phyloP scores from a whole-genome alignment of 139 green algal genomes.

The Nannochloris sp. region DNA sequence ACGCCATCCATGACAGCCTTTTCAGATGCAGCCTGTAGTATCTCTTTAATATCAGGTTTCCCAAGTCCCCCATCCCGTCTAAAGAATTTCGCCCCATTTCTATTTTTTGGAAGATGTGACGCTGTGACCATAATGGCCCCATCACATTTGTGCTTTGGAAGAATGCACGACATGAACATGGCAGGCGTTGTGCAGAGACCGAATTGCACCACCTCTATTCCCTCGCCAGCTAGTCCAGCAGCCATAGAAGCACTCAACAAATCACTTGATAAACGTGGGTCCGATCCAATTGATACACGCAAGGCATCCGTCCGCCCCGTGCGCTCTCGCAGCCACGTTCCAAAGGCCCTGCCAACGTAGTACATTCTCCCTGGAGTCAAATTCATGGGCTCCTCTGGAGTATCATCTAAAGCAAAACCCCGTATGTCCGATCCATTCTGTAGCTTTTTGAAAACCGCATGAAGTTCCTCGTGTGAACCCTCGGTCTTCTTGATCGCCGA shows the following conservation, averaged over 20 bases:
- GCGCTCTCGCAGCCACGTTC: slow-evolving; percentile 44
- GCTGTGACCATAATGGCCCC: slow-evolving; percentile 81
- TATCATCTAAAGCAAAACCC: slow-evolving; percentile 74
- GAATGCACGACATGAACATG: slow-evolving; percentile 89
- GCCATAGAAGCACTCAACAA: slow-evolving; percentile 41
- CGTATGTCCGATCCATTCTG: slow-evolving; percentile 90
- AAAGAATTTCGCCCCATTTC: slow-evolving; percentile 85
- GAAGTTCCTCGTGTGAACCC: too few species aligned
- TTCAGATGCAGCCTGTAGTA: slow-evolving; percentile 52
- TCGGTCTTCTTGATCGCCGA: too few species aligned
- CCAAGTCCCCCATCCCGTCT: slow-evolving; percentile 50
- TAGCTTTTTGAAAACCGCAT: slow-evolving; percentile 32
- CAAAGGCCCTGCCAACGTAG: slow-evolving; percentile 76
- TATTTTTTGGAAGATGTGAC: slow-evolving; percentile 76
- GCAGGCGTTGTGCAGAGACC: slow-evolving; percentile 86
- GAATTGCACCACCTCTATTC: slow-evolving; percentile 49
- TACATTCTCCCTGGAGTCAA: slow-evolving; percentile 57
- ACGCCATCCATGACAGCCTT: not conserved
- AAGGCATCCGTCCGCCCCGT: slow-evolving; percentile 13
- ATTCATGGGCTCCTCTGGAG: slow-evolving; percentile 34
- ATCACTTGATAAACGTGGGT: slow-evolving; percentile 67
- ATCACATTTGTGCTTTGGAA: slow-evolving; percentile 35
- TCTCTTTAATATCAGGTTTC: slow-evolving; percentile 71
- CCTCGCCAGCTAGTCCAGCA: slow-evolving; percentile 49
- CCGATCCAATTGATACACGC: slow-evolving; percentile 50